Evolutionary conservation across 2,329 filamentous ascomycete genomes (phyloP).

Genomic region (Botryosphaeria agaves): DNA sequence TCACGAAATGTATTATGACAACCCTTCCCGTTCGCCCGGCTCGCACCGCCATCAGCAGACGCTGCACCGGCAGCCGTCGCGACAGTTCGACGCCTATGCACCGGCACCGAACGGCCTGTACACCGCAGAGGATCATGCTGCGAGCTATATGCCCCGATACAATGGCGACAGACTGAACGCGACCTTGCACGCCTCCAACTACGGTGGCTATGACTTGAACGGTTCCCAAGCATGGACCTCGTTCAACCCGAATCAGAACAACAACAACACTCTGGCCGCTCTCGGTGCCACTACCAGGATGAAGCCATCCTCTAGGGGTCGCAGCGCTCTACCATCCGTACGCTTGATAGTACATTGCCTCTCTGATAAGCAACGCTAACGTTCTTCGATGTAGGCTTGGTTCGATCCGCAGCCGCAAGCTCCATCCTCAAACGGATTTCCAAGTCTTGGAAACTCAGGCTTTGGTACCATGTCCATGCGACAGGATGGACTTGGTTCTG

Average conservation of each 20-base stretch:
- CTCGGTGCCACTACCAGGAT: constrained; percentile 33
- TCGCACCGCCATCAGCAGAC: constrained; percentile 51
- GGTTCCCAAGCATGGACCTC: constrained; percentile 69
- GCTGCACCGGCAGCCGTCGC: constrained; percentile 54
- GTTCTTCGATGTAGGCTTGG: constrained; percentile 50
- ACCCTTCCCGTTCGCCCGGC: constrained; percentile 54
- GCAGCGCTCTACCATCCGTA: constrained; percentile 55
- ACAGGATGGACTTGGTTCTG: constrained; percentile 28
- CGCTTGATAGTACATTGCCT: constrained; percentile 29
- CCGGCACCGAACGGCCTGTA: constrained; percentile 45
- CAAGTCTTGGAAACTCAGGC: constrained; percentile 23
- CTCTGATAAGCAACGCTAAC: too few species aligned
- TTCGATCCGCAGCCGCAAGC: constrained; percentile 35
- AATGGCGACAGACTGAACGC: constrained; percentile 42
- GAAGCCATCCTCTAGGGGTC: constrained; percentile 36
- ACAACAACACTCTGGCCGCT: constrained; percentile 39
- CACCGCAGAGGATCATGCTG: constrained; percentile 45
- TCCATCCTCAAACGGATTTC: constrained; percentile 23
- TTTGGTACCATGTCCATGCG: constrained; percentile 18
- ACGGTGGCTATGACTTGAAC: constrained; percentile 48
- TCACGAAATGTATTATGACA: constrained; percentile 64
- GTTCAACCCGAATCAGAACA: constrained; percentile 49
- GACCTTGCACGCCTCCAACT: constrained; percentile 41
- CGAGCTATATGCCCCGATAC: constrained; percentile 34
- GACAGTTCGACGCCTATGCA: constrained; percentile 54